Conservation (phyloP, 2,329 filamentous ascomycete genomes). For the Penicillium oxalicum region DNA sequence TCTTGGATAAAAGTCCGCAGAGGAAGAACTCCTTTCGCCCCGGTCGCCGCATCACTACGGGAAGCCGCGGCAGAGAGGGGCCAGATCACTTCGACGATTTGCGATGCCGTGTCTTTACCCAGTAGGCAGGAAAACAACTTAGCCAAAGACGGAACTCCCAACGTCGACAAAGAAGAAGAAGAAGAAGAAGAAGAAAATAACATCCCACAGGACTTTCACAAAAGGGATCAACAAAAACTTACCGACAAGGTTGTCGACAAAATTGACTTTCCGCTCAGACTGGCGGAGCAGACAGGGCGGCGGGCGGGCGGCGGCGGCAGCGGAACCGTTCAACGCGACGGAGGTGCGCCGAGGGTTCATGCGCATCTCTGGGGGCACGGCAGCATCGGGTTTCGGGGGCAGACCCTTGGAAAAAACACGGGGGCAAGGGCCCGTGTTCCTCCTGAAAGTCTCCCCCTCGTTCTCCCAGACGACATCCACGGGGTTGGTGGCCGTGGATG, state of each 20-base stretch:
- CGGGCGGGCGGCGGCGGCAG: conserved; percentile 53
- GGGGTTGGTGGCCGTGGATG: conserved; percentile 59
- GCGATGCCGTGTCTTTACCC: conserved; percentile 79
- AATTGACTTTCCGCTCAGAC: conserved; percentile 85
- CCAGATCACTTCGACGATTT: conserved; percentile 97
- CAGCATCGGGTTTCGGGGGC: conserved; percentile 27
- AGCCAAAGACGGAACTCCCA: conserved; percentile 13
- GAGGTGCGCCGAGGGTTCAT: conserved; percentile 51
- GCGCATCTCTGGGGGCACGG: conserved; percentile 38
- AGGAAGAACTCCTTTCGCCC: conserved; percentile 72
- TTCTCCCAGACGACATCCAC: conserved; percentile 49
- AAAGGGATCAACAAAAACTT: conserved; percentile 44
- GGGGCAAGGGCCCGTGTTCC: conserved; percentile 23
- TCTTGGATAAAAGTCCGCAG: conserved; percentile 96
- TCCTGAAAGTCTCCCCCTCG: conserved; percentile 26
- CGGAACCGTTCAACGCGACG: conserved; percentile 43
- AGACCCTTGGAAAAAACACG: conserved; percentile 25
- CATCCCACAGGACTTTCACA: too few species aligned
- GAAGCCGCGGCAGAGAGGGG: conserved; percentile 77
- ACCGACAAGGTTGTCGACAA: conserved; percentile 97
- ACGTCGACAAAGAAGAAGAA: conserved; percentile 15
- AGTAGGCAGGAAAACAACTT: conserved; percentile 11
- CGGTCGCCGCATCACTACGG: conserved; percentile 59
- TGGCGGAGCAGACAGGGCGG: conserved; percentile 77
- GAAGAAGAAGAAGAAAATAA: conserved; percentile 18